Evolutionary conservation across 78 protist species (phyloP), one percentile per base, ranked within the genome.

Genomic region (Mastigamoeba balamuthi): DNA sequence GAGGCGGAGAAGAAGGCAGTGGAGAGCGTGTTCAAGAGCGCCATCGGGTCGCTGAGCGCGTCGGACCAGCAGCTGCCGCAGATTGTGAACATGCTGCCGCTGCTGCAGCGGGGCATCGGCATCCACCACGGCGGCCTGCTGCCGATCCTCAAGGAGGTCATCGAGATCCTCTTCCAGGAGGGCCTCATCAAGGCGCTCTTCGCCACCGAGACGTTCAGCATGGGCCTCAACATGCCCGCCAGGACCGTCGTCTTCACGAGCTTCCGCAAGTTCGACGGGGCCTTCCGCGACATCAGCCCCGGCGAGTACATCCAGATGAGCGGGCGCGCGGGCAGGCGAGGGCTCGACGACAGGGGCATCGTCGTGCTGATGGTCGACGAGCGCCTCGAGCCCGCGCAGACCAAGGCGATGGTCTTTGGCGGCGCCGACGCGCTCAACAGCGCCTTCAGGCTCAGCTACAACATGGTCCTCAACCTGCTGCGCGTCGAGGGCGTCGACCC

Each of bases 221-320:
- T 98, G 94, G 99, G 99, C 3, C 83, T 98, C 30, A 98, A 98
- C 78, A 91, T 97, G 98, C 99, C 99, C 10, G 97, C 99, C 10
- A 69, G 83, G 35, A 81, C 95, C 7, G 99, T 96, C 10, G 94
- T 96, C 30, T 96, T 95, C 74, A 84, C 79, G 3, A 25, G 66
- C 37, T 41, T 84, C 41, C 42, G 84, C 40, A 96, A 96, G 80
- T 84, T 69, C 65, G 98, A 95, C 67, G 98, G 97, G 40, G 52
- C 41, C 0, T 41, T 41, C 4, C 38, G 30, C 28, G 38, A 94
- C 78, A 72, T 93, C 5, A 38, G 28, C 6, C 85, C 95, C 40
- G 96, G 96, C 36, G 99, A 96, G 78, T 96, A 90, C 66, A 92
- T 82, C n/a, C 99, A 97, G 83, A 94, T 93, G 98, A 53, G 87